Evolutionary conservation across 2,329 filamentous ascomycete genomes (phyloP), one percentile per base, ranked within the genome.

Genomic region (Aspergillus viridinutans): DNA sequence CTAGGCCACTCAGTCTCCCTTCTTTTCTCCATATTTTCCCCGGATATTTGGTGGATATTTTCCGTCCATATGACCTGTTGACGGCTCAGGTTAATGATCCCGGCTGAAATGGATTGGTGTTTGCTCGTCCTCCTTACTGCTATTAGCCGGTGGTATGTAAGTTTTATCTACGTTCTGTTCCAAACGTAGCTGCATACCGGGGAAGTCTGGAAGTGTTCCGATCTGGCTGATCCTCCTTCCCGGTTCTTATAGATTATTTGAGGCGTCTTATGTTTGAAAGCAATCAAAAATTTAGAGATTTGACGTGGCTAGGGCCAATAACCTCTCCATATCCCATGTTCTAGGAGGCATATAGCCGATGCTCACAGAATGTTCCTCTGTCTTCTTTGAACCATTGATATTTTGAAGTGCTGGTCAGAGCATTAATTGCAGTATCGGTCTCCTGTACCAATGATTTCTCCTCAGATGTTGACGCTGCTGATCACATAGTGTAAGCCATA

Each of bases 101-200:
- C 57, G 61, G 57, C 57, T 63, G 59, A 65, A 65, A 50, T 59
- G 53, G 38, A 32, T 58, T 53, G 54, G 55, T 50, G 53, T 59
- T 45, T 52, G 57, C 57, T 61, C 55, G 59, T 43, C 55, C 56
- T 42, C 32, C 50, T 17, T 38, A 38, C 59, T 63, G 62, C 57
- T 53, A 64, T 61, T 67, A 64, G 57, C 61, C 64, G 58, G 59
- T 58, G 64, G 63, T 57, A 66, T 67, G 65, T 64, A 65, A 59
- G 61, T 59, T 54, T 50, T 51, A 55, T 53, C 54, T 42, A 58
- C 59, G 60, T 64, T 61, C 49, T 56, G 57, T 66, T 61, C 60
- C 61, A 64, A 61, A 21, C 48, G 42, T 49, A 61, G 50, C 56
- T 51, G 59, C 67, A 69, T 71, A 64, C 67, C 67, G 67, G 67